Evolutionary conservation across 202 grass and related monocot species (phyloP).

Genomic region (Dendrocalamus latiflorus): DNA sequence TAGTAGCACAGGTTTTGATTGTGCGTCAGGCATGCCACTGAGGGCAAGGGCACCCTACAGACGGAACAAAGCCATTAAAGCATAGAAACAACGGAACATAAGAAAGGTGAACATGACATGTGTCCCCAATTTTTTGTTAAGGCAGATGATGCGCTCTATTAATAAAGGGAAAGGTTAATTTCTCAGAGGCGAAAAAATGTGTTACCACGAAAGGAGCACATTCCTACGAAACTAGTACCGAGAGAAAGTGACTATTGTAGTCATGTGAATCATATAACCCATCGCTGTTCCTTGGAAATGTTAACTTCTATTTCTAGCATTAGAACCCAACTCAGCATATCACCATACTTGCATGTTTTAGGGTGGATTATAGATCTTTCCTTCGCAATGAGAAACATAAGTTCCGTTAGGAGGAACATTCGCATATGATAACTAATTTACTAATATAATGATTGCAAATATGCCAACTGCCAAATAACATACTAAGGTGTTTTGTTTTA

Average conservation of each 20-base stretch:
- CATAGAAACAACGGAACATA: neutral
- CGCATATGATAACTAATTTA: neutral
- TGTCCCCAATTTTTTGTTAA: neutral
- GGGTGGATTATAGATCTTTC: neutral
- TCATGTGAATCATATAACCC: neutral
- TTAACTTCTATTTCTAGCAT: neutral
- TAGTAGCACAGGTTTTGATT: slow-evolving; percentile 79
- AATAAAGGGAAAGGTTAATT: neutral
- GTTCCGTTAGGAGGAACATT: neutral
- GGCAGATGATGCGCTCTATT: neutral
- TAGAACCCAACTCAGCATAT: neutral
- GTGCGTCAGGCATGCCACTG: slow-evolving; percentile 74
- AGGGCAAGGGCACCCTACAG: slow-evolving; percentile 75
- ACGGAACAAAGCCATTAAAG: slow-evolving; percentile 18
- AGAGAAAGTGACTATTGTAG: neutral
- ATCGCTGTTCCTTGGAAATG: neutral
- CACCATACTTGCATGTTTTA: neutral
- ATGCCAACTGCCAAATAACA: neutral
- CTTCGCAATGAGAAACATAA: neutral
- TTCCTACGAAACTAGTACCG: neutral
- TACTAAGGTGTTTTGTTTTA: neutral
- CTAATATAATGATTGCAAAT: neutral
- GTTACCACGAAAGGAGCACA: neutral
- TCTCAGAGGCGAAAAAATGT: neutral
- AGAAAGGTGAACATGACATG: neutral